Evolutionary conservation across 192 early-diverging fungal genomes (phyloP).

Genomic region (Phlyctochytrium arcticum): DNA sequence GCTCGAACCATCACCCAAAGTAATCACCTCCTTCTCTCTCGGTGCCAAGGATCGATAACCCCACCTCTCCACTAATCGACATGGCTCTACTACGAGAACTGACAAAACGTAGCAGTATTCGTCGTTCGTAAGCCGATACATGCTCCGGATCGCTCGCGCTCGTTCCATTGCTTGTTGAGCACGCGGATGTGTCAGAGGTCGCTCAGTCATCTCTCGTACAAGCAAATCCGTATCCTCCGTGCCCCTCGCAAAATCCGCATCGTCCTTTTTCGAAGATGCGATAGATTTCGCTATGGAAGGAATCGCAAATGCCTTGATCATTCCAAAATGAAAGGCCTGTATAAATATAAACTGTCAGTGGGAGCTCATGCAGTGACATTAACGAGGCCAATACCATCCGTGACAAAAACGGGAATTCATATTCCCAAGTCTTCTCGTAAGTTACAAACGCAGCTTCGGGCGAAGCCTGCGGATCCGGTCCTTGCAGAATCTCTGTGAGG

Average conservation of each 20-base stretch:
- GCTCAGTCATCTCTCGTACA: conserved; percentile 17
- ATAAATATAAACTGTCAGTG: not conserved
- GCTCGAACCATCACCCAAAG: not conserved
- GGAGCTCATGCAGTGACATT: not conserved
- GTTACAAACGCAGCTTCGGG: conserved; percentile 5
- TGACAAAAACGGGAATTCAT: conserved; percentile 21
- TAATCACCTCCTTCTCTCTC: conserved; percentile 13
- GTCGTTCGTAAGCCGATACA: conserved; percentile 14
- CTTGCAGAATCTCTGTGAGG: conserved; percentile 13
- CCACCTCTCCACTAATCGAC: conserved; percentile 19
- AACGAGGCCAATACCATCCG: conserved; percentile 8
- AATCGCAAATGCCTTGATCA: conserved; percentile 11
- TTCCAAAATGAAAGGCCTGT: conserved; percentile 13
- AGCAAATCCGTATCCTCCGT: conserved; percentile 23
- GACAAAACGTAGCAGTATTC: conserved; percentile 18
- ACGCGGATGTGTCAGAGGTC: conserved; percentile 10
- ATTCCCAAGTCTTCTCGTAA: conserved; percentile 24
- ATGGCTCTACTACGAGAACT: conserved; percentile 21
- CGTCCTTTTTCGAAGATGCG: not conserved
- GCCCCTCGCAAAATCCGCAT: not conserved
- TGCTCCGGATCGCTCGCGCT: not conserved
- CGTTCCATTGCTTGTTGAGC: conserved; percentile 10
- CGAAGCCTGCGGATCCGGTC: not conserved
- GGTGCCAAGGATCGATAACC: conserved; percentile 11
- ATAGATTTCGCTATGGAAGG: conserved; percentile 22